Conservation (phyloP, 73 alveolate species). For the Symbiodinium pilosum region DNA sequence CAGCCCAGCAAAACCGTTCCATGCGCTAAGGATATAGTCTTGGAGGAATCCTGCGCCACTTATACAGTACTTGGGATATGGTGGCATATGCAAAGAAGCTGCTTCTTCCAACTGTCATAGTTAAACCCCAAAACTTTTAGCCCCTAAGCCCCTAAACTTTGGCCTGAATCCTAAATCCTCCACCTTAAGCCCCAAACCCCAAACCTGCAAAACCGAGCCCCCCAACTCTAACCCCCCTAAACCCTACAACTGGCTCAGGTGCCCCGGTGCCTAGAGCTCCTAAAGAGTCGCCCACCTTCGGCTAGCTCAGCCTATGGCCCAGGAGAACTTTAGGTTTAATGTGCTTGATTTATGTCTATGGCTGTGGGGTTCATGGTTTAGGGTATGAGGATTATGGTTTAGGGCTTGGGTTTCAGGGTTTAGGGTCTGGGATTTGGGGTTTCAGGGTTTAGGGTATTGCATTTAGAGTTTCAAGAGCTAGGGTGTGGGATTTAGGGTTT, state of each 20-base stretch:
- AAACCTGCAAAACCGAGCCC: neutral
- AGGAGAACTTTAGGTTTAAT: neutral
- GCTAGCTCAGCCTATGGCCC: conserved; percentile 15
- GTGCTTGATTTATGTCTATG: too few species aligned
- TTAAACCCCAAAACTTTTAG: neutral
- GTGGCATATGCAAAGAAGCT: neutral
- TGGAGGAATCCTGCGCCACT: too few species aligned
- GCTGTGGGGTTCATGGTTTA: too few species aligned
- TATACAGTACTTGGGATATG: too few species aligned
- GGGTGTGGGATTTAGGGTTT: neutral
- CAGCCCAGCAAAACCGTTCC: too few species aligned
- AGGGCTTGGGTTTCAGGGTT: neutral
- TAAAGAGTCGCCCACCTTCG: conserved; percentile 12
- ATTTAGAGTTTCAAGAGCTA: neutral
- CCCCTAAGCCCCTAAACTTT: neutral
- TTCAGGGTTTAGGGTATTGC: too few species aligned
- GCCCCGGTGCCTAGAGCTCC: conserved; percentile 48
- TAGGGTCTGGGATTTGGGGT: neutral
- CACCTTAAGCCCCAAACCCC: neutral
- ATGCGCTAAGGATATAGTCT: too few species aligned
- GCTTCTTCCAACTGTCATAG: neutral
- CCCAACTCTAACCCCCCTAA: neutral
- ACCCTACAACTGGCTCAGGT: conserved; percentile 15
- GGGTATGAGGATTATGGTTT: too few species aligned
- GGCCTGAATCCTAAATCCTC: neutral